A percentile compares a stretch with the other conserved stretches of the same genome.
Conservation (phyloP, 2,329 filamentous ascomycete species). For the Sclerotinia glacialis region DNA sequence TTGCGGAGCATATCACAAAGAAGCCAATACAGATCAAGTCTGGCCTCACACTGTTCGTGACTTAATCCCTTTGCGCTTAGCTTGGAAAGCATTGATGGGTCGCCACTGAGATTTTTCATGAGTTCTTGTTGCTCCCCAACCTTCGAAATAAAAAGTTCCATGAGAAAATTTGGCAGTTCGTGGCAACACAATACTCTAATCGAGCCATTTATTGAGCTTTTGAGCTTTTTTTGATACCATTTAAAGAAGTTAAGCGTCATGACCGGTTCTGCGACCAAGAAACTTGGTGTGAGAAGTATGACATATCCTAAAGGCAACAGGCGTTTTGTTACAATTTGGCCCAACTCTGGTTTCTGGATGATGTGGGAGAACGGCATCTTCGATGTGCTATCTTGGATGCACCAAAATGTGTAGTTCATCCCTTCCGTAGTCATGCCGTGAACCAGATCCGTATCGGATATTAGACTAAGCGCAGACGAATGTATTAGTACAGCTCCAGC, state of each 20-base stretch:
- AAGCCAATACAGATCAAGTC: constrained; percentile 30
- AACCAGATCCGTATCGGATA: constrained; percentile 30
- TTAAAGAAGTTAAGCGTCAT: constrained; percentile 42
- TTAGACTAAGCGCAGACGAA: constrained; percentile 27
- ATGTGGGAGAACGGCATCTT: constrained; percentile 32
- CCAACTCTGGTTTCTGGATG: constrained; percentile 32
- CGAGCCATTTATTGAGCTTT: constrained; percentile 23
- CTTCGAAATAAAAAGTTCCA: constrained; percentile 37
- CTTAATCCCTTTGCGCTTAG: constrained; percentile 31
- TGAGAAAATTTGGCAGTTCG: constrained; percentile 34
- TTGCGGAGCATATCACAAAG: constrained; percentile 25
- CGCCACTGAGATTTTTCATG: constrained; percentile 26
- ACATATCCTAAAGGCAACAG: constrained; percentile 48
- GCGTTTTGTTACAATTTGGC: constrained; percentile 41
- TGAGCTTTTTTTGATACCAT: constrained; percentile 41
- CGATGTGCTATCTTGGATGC: constrained; percentile 30
- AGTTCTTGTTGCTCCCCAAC: constrained; percentile 32
- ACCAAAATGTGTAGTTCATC: constrained; percentile 32
- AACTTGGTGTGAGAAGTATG: constrained; percentile 51
- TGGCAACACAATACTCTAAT: constrained; percentile 31
- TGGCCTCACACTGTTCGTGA: constrained; percentile 30
- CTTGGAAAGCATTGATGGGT: constrained; percentile 33
- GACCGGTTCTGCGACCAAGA: constrained; percentile 47
- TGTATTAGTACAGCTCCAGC: constrained; percentile 35
- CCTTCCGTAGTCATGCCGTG: constrained; percentile 8